Conservation (phyloP, 2,329 filamentous ascomycete genomes). For the Albifimbria verrucaria region DNA sequence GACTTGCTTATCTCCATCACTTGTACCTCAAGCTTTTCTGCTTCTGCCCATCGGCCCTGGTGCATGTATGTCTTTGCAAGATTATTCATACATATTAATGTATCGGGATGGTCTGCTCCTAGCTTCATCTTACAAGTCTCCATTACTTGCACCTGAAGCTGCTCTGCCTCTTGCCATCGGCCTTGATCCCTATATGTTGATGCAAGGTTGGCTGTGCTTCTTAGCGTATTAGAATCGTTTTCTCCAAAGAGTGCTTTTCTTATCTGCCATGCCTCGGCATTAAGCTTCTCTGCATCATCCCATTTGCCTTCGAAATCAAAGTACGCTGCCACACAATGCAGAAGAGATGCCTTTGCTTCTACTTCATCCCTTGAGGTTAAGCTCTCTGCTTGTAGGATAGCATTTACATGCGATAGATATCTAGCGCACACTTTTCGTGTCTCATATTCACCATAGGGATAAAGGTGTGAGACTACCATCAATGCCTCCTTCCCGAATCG, state of each 20-base stretch:
- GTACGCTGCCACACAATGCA: background rate
- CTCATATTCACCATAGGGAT: conserved; percentile 10
- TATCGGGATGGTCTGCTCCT: background rate
- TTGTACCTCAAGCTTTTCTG: no score
- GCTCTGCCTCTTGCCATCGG: background rate
- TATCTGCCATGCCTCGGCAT: background rate
- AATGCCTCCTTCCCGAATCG: conserved; percentile 14
- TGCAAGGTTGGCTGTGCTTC: background rate
- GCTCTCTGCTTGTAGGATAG: conserved; percentile 10
- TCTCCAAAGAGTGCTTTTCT: background rate
- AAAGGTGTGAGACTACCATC: conserved; percentile 10
- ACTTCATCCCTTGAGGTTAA: conserved; percentile 9
- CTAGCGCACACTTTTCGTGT: conserved; percentile 1
- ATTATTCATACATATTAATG: background rate
- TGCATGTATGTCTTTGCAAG: background rate
- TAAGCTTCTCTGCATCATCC: background rate
- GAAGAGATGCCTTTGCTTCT: background rate
- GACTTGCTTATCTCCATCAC: background rate
- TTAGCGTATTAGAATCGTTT: background rate
- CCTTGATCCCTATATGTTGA: background rate
- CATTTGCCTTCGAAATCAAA: background rate
- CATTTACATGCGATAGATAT: conserved; percentile 21
- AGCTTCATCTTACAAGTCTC: background rate
- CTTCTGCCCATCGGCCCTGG: background rate
- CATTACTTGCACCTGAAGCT: background rate